Percentiles rank a stretch among this genome's conserved stretches.
These are phyloP conservation scores for Diatrype stigma DNA, from an alignment of 2,329 filamentous ascomycete genomes.

Conservation along the genomic window DNA sequence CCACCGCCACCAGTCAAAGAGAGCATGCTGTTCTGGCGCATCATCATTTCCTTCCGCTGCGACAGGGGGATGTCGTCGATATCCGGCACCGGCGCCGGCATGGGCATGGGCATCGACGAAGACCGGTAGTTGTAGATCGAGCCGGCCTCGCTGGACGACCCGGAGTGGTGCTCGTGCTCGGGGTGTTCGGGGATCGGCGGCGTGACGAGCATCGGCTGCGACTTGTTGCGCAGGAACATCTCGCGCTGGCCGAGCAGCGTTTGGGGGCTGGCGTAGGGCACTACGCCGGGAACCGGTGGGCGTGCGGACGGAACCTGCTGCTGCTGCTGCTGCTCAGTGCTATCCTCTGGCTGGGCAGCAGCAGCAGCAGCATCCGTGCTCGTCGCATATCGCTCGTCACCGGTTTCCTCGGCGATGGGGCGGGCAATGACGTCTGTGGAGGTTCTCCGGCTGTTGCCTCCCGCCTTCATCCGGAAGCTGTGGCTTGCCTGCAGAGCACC, in stretches of 20 bases:
- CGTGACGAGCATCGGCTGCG: conserved; percentile 36
- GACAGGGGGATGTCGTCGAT: conserved; percentile 69
- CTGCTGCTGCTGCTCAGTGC: conserved; percentile 6
- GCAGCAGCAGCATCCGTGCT: neutral
- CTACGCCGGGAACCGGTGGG: conserved; percentile 38
- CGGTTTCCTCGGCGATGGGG: conserved; percentile 42
- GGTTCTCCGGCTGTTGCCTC: conserved; percentile 16
- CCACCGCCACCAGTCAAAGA: conserved; percentile 13
- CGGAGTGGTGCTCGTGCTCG: conserved; percentile 11
- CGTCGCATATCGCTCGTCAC: conserved; percentile 11
- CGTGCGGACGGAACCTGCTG: conserved; percentile 11
- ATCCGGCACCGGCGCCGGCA: conserved; percentile 33
- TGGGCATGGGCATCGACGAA: conserved; percentile 21
- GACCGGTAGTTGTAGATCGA: conserved; percentile 33
- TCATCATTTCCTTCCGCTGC: conserved; percentile 58
- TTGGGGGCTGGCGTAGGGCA: conserved; percentile 49
- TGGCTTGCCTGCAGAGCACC: conserved; percentile 11
- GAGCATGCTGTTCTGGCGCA: conserved; percentile 48
- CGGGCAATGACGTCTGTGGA: conserved; percentile 27
- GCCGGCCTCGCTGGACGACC: conserved; percentile 37
- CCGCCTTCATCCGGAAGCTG: conserved; percentile 19
- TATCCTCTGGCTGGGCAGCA: conserved; percentile 16
- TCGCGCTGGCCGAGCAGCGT: conserved; percentile 55
- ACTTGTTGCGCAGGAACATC: conserved; percentile 49
- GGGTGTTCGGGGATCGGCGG: conserved; percentile 20